A percentile compares a stretch with the other conserved stretches of the same genome.
Conservation (phyloP, 2,329 filamentous ascomycete species). For the Sarocladiaceae sp. region DNA sequence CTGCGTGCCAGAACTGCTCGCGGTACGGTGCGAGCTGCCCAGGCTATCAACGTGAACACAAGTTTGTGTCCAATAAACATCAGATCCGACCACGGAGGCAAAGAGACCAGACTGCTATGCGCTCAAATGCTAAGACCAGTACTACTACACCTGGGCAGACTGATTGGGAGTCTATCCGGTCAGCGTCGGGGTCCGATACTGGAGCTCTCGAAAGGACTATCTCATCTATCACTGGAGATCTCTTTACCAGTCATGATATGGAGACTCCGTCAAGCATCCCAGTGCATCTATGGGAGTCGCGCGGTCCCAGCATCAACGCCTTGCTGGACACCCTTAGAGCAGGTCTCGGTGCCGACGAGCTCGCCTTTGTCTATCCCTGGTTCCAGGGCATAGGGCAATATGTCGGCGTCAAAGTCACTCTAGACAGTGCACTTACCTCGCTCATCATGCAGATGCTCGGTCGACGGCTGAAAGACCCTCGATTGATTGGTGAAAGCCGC, state of each 20-base stretch:
- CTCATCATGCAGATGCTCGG: conserved; percentile 10
- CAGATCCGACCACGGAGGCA: background rate
- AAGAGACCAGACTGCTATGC: background rate
- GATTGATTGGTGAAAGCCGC: conserved; percentile 8
- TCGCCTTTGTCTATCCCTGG: conserved; percentile 6
- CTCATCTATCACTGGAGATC: background rate
- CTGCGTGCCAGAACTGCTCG: conserved; percentile 32
- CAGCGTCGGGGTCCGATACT: background rate
- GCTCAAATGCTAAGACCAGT: background rate
- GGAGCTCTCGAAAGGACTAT: background rate
- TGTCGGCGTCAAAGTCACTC: conserved; percentile 4
- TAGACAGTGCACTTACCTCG: conserved; percentile 9
- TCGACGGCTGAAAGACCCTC: background rate
- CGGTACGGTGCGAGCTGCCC: background rate
- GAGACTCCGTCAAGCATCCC: background rate
- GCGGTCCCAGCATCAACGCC: background rate
- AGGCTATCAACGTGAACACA: background rate
- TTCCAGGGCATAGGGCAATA: background rate
- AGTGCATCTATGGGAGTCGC: background rate
- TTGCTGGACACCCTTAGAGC: background rate
- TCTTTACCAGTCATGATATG: too few relatives aligned
- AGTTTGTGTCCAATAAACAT: conserved; percentile 7
- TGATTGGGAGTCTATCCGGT: background rate
- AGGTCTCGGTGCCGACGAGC: background rate
- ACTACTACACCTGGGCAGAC: background rate